phyloP scores from a whole-genome alignment of 352 stramenopile genomes.

The Phytophthora tubulina region DNA sequence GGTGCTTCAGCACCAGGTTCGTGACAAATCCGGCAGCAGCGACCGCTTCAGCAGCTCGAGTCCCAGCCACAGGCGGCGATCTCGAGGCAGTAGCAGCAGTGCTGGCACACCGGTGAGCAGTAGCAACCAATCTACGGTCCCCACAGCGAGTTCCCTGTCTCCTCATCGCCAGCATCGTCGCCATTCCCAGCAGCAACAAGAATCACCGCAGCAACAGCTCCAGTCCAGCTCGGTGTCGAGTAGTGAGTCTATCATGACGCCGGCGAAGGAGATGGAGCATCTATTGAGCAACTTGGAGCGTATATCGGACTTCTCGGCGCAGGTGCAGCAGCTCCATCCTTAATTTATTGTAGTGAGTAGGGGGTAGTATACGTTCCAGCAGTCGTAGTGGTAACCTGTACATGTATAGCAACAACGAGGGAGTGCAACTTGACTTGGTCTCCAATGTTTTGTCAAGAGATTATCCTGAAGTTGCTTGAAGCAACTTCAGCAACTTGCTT shows the following conservation, averaged over 20 bases:
- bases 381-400: constrained; percentile 15
- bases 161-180: constrained; percentile 20
- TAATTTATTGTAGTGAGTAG: constrained; percentile 35
- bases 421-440: constrained; percentile 1
- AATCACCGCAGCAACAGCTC: constrained; percentile 18
- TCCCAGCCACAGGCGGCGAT: constrained; percentile 31
- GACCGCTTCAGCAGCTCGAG: constrained; percentile 29
- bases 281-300: constrained; percentile 76
- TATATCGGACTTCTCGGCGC: constrained; percentile 70
- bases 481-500: not conserved
- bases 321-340: constrained; percentile 39
- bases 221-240: constrained; percentile 26
- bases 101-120: constrained; percentile 37
- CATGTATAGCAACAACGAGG: constrained; percentile 7
- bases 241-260: constrained; percentile 27
- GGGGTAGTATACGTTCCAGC: constrained; percentile 5
- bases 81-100: constrained; percentile 30
- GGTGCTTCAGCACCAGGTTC: constrained; percentile 42
- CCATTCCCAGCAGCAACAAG: constrained; percentile 26
- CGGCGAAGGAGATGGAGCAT: constrained; percentile 67
- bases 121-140: constrained; percentile 45
- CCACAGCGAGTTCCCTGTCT: constrained; percentile 37
- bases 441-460: not conserved
- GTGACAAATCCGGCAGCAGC: constrained; percentile 27
- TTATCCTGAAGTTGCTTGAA: not conserved